Evolutionary conservation across 805 yeast species (phyloP).

Genomic region (Sugiyamaella boreocaroliniensis): DNA sequence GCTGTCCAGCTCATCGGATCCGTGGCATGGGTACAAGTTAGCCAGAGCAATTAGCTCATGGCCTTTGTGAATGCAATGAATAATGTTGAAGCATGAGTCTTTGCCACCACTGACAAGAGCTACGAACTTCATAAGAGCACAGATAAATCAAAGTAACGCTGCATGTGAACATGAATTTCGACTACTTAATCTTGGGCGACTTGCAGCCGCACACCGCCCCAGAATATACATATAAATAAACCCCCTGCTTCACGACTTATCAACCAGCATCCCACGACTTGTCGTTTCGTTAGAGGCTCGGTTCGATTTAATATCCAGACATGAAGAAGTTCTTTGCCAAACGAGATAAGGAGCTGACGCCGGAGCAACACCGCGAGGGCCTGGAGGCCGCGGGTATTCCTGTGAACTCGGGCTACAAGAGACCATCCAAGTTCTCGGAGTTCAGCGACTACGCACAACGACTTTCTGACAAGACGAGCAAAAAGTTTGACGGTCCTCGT

Average conservation of each 20-base stretch:
- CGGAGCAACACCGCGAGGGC: constrained; percentile 39
- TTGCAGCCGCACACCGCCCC: background rate
- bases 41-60: constrained; percentile 84
- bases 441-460: constrained; percentile 45
- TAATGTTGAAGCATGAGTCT: constrained; percentile 84
- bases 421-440: constrained; percentile 40
- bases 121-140: constrained; percentile 69
- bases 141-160: background rate
- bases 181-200: background rate
- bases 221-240: too few relatives aligned
- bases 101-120: constrained; percentile 95
- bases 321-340: constrained; percentile 46
- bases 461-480: constrained; percentile 21
- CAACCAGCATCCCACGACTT: background rate
- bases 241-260: too few relatives aligned
- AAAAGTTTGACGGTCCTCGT: background rate
- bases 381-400: constrained; percentile 39
- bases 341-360: constrained; percentile 49
- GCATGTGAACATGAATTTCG: background rate
- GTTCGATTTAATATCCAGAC: background rate
- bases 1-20: constrained; percentile 72
- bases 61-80: constrained; percentile 78
- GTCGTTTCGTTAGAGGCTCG: too few relatives aligned
- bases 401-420: constrained; percentile 29
- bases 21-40: constrained; percentile 58